Conservation (phyloP, 2,329 filamentous ascomycete genomes). For the Botryosphaeria agaves region DNA sequence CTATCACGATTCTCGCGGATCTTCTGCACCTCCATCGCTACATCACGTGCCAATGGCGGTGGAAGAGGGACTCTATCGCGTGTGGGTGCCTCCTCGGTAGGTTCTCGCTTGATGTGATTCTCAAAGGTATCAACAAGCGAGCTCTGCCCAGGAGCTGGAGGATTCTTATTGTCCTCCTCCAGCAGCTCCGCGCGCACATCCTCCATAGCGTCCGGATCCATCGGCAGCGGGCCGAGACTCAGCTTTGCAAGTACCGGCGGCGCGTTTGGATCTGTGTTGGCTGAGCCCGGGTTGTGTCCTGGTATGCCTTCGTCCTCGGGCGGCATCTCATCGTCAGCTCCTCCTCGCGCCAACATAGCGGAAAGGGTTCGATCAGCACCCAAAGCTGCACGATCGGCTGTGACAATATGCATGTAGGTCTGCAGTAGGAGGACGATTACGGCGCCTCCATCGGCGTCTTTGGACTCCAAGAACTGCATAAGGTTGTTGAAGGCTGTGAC, state of each 20-base stretch:
- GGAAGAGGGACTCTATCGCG: conserved; percentile 72
- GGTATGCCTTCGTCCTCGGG: conserved; percentile 53
- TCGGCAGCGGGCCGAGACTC: conserved; percentile 63
- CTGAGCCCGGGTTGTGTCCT: conserved; percentile 47
- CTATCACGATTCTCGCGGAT: conserved; percentile 85
- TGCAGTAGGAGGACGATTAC: conserved; percentile 60
- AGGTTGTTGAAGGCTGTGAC: conserved; percentile 67
- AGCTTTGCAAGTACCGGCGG: conserved; percentile 43
- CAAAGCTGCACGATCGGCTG: conserved; percentile 36
- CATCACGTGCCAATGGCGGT: conserved; percentile 73
- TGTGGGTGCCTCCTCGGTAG: conserved; percentile 59
- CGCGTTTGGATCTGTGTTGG: conserved; percentile 39
- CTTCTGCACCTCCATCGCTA: conserved; percentile 86
- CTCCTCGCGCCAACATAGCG: conserved; percentile 37
- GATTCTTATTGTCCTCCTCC: conserved; percentile 65
- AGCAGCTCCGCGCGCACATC: conserved; percentile 78
- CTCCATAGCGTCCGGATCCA: conserved; percentile 65
- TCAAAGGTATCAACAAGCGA: conserved; percentile 79
- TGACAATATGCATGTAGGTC: conserved; percentile 39
- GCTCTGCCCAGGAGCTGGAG: conserved; percentile 51
- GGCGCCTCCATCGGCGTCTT: conserved; percentile 61
- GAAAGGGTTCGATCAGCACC: conserved; percentile 42
- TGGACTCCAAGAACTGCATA: conserved; percentile 78
- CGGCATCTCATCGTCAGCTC: conserved; percentile 37
- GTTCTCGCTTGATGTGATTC: conserved; percentile 72